These are phyloP conservation scores for Rhizopogon vulgaris DNA, from an alignment of 768 basidiomycete species.

Conservation along the genomic window DNA sequence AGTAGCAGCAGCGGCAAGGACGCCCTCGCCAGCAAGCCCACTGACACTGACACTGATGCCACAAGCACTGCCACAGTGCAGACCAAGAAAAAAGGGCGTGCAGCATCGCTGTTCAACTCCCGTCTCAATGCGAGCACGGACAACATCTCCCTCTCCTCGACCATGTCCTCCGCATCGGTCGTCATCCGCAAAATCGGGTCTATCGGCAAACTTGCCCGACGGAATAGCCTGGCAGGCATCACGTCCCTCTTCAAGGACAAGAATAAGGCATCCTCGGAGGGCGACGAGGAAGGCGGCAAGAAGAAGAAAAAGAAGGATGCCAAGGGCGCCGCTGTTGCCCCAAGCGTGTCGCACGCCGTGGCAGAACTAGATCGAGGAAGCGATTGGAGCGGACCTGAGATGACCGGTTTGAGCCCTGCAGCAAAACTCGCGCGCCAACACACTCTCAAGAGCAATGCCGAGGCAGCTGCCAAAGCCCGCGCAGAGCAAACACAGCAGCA, in stretches of 20 bases:
- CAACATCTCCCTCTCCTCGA: slow-evolving; percentile 92
- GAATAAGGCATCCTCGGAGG: slow-evolving; percentile 38
- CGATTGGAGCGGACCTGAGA: slow-evolving; percentile 46
- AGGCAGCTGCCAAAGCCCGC: slow-evolving; percentile 33
- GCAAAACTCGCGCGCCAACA: slow-evolving; percentile 87
- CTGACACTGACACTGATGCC: slow-evolving; percentile 19
- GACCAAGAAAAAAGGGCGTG: slow-evolving; percentile 67
- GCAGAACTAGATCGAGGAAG: slow-evolving; percentile 73
- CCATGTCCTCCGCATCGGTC: slow-evolving; percentile 90
- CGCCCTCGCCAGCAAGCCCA: slow-evolving; percentile 21
- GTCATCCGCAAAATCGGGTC: slow-evolving; percentile 95
- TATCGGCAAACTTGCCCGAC: slow-evolving; percentile 81
- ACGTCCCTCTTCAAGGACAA: slow-evolving; percentile 93
- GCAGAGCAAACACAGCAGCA: slow-evolving; percentile 22
- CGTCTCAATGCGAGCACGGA: slow-evolving; percentile 85
- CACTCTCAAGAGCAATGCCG: slow-evolving; percentile 77
- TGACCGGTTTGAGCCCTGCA: slow-evolving; percentile 82
- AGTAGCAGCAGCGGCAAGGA: slow-evolving; percentile 13
- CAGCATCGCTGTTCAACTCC: slow-evolving; percentile 79
- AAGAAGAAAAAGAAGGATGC: slow-evolving; percentile 50
- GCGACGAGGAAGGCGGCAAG: slow-evolving; percentile 28
- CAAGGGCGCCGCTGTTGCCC: slow-evolving; percentile 60
- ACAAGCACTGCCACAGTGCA: slow-evolving; percentile 35
- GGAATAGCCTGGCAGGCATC: slow-evolving; percentile 87
- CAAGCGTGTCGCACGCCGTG: slow-evolving; percentile 75